phyloP scores from a whole-genome alignment of 345 rosid genomes.

The Angophora floribunda region DNA sequence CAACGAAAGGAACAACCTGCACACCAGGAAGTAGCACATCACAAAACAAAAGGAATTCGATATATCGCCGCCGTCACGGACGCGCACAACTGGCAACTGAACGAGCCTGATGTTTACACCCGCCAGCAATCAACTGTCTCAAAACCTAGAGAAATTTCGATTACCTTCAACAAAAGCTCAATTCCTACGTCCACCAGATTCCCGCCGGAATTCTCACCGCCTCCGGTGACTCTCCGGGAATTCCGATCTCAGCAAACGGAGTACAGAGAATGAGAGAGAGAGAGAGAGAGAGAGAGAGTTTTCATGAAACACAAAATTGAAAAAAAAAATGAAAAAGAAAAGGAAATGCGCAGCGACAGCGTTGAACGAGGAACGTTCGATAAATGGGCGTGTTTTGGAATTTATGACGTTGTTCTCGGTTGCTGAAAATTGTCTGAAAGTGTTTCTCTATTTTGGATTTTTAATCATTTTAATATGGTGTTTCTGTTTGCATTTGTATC shows the following conservation, averaged over 20 bases:
- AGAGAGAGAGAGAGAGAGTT: neutral
- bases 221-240: neutral
- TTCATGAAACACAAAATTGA: neutral
- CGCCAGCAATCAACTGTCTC: neutral
- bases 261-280: neutral
- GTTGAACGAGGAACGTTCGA: neutral
- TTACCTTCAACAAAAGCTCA: neutral
- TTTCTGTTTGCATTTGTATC: neutral
- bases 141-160: neutral
- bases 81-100: neutral
- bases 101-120: neutral
- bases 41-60: neutral
- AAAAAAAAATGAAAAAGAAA: neutral
- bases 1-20: neutral
- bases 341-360: neutral
- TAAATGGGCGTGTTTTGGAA: neutral
- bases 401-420: neutral
- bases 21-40: neutral
- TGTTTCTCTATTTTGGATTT: neutral
- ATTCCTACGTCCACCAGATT: neutral
- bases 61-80: neutral
- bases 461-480: neutral
- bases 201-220: neutral
- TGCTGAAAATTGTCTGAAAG: neutral
- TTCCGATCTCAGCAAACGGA: neutral